Evolutionary conservation across 495 filamentous ascomycete species (phyloP).

Genomic region (Hypoxylon rickii): DNA sequence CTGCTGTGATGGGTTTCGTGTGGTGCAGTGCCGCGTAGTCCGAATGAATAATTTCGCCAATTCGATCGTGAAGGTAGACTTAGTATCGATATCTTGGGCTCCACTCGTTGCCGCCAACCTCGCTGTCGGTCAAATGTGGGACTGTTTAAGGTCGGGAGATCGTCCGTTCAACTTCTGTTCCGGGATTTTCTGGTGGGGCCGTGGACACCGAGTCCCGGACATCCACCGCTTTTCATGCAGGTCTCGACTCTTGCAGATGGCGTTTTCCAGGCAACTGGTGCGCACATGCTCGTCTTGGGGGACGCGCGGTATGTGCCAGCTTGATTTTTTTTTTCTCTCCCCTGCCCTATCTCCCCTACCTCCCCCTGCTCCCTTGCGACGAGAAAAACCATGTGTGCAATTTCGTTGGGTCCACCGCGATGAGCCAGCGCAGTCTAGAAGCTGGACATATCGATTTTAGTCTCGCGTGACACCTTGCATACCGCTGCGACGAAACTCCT

Average conservation of each 20-base stretch:
- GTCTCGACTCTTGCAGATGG: not conserved
- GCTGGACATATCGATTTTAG: not conserved
- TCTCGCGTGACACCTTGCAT: not conserved
- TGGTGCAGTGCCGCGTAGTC: too few species aligned
- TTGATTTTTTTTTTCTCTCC: not conserved
- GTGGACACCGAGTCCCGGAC: conserved; percentile 23
- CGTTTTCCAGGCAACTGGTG: not conserved
- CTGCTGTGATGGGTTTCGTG: too few species aligned
- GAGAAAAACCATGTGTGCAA: not conserved
- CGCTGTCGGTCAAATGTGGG: conserved; percentile 30
- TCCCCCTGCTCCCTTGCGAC: not conserved
- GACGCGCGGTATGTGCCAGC: not conserved
- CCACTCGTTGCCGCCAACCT: conserved; percentile 20
- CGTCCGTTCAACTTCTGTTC: conserved; percentile 15
- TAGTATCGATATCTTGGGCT: conserved; percentile 11
- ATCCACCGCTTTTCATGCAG: not conserved
- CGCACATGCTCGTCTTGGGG: not conserved
- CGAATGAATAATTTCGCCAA: not conserved
- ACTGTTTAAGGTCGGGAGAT: conserved; percentile 27
- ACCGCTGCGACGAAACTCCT: not conserved
- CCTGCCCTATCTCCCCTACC: not conserved
- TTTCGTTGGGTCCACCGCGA: not conserved
- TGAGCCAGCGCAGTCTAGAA: not conserved
- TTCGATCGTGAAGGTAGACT: conserved; percentile 3
- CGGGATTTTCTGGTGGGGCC: conserved; percentile 18